These are phyloP conservation scores for apple (Malus domestica) DNA, from an alignment of 306 rosid genomes.

Conservation along the genomic window DNA sequence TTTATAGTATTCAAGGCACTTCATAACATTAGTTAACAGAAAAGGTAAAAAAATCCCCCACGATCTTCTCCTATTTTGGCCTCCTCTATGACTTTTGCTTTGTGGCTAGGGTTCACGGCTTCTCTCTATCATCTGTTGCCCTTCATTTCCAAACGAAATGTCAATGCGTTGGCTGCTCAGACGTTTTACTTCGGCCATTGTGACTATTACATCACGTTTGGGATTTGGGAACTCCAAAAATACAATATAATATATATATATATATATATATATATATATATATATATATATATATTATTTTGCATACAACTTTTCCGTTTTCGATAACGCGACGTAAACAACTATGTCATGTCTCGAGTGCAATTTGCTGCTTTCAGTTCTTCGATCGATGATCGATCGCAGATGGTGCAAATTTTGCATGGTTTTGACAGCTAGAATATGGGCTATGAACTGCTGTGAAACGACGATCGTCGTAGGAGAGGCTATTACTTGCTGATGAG, in stretches of 20 bases:
- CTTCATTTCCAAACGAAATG: background rate
- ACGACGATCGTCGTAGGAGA: too few species aligned
- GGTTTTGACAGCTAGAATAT: background rate
- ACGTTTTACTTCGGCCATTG: background rate
- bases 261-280: background rate
- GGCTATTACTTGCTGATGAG: too few species aligned
- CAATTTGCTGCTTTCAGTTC: background rate
- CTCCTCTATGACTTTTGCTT: background rate
- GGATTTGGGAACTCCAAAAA: background rate
- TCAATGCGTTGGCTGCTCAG: background rate
- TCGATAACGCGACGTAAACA: background rate
- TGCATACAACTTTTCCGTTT: background rate
- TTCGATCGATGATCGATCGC: background rate
- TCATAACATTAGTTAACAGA: slow-evolving; percentile 17
- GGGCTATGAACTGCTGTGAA: too few species aligned
- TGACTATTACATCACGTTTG: background rate
- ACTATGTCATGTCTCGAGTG: background rate
- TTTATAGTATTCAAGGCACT: background rate
- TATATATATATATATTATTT: background rate
- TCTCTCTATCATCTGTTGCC: background rate
- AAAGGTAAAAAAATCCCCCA: slow-evolving; percentile 23
- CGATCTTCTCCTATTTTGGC: slow-evolving; percentile 27
- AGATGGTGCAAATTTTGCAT: background rate
- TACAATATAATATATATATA: background rate
- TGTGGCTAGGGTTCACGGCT: slow-evolving; percentile 40